Base-by-base conservation (phyloP, 208 protist species). In the Trypanosoma lewisi region DNA sequence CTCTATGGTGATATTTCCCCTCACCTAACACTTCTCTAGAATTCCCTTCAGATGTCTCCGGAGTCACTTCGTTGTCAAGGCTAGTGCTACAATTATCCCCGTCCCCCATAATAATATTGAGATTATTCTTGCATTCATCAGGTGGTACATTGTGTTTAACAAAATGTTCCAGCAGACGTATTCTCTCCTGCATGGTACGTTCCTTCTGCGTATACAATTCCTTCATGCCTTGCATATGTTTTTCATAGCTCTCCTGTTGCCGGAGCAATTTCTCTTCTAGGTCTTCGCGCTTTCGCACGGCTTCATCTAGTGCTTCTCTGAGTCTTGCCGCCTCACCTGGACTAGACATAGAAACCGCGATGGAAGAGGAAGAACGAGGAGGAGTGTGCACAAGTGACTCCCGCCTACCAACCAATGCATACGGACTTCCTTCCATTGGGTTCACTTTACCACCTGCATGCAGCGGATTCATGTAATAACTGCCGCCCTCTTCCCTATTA, bases 151-250 rank as follows among this genome's bases (percentile, higher is more conserved):
- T 51, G 42, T 17, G 39, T 11, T 23, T 27, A 2, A 61, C 12
- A 37, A 60, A 17, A 3, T 19, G 41, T 55, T 69, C 63, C 8
- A 69, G 54, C 17, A 62, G 16, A 25, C 48, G n/a, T 25, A 69
- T 28, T 27, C 55, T 52, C n/a, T 21, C 49, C 34, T 41, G 16
- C 21, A 75, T 37, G 16, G 70, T 75, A 2, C 9, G 23, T 42
- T 70, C 62, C 63, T 62, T 60, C 45, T 64, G 51, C 14, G 21
- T 17, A 37, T 75, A 47, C 54, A 70, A 42, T 1, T 56, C 48
- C 55, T 59, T 45, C 61, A 70, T 59, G 25, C 37, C 36, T 17
- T n/a, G 31, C 4, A 75, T 17, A 44, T 68, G 70, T 21, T 58
- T 51, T 42, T 63, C 45, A 25, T 67, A 41, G 5, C 19, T 56